Conservation (phyloP, 192 early-diverging fungal genomes). For the Backusella australiensis region DNA sequence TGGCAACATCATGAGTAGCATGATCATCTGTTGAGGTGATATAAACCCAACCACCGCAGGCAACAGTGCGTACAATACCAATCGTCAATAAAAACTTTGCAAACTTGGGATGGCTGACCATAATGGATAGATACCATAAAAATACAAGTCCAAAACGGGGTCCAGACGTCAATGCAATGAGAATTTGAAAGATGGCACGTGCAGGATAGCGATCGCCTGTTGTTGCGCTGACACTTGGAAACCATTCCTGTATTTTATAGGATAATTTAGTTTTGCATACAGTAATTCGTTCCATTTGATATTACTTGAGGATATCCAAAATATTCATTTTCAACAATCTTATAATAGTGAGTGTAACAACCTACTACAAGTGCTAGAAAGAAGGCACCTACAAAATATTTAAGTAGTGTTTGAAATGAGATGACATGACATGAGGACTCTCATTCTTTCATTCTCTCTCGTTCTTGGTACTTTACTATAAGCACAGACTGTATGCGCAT, state of each 20-base stretch:
- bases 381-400: constrained; percentile 54
- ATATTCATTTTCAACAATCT: constrained; percentile 75
- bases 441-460: no score
- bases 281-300: neutral
- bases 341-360: constrained; percentile 71
- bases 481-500: constrained; percentile 18
- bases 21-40: constrained; percentile 80
- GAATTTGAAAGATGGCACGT: constrained; percentile 69
- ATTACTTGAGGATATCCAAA: constrained; percentile 71
- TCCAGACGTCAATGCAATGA: constrained; percentile 65
- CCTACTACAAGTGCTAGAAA: constrained; percentile 60
- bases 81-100: constrained; percentile 35
- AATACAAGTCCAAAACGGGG: constrained; percentile 49
- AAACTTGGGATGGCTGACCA: constrained; percentile 21
- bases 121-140: constrained; percentile 40
- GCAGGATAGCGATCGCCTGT: constrained; percentile 79
- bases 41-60: constrained; percentile 85
- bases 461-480: constrained; percentile 11
- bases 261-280: neutral
- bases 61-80: constrained; percentile 58
- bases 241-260: constrained; percentile 52
- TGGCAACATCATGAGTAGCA: constrained; percentile 72
- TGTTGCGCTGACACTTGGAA: constrained; percentile 78
- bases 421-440: no score
- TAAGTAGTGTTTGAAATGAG: neutral